Evolutionary conservation across 1,139 yeast species (phyloP).

Genomic region (Candida pseudoviswanathii): DNA sequence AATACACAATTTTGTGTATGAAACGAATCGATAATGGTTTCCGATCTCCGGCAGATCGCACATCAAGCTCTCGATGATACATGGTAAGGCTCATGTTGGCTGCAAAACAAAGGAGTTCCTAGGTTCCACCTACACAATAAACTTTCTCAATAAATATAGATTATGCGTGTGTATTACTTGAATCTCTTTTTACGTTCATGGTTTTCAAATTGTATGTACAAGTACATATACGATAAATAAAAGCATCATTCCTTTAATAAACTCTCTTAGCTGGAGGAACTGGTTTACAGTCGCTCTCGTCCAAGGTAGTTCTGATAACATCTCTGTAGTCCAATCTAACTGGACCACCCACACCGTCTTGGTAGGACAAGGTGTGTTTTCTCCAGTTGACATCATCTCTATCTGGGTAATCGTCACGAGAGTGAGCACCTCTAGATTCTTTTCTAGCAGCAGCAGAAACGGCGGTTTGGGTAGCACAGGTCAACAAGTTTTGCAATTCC

Average conservation of each 20-base stretch:
- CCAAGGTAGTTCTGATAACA: slow-evolving; percentile 82
- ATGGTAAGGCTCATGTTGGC: no score
- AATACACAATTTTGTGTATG: no score
- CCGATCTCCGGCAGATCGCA: no score
- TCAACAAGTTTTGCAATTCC: slow-evolving; percentile 93
- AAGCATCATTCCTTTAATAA: slow-evolving; percentile 47
- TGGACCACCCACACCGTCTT: slow-evolving; percentile 66
- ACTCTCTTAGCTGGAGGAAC: slow-evolving; percentile 98
- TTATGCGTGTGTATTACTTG: not conserved
- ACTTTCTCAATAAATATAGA: not conserved
- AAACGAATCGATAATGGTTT: no score
- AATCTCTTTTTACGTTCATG: not conserved
- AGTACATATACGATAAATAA: slow-evolving; percentile 1
- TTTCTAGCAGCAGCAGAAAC: slow-evolving; percentile 90
- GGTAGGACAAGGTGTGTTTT: slow-evolving; percentile 97
- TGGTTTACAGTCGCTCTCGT: slow-evolving; percentile 88
- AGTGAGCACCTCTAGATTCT: slow-evolving; percentile 99
- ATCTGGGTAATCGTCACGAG: slow-evolving; percentile 95
- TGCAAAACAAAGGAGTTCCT: no score
- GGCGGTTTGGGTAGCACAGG: slow-evolving; percentile 98
- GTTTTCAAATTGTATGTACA: not conserved
- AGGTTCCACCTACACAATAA: no score
- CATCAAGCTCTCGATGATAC: no score
- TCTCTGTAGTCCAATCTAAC: slow-evolving; percentile 83
- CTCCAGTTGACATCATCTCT: slow-evolving; percentile 98